A percentile compares a stretch with the other conserved stretches of the same genome.
Evolutionary conservation across 331 rosid genomes (phyloP).

Genomic region (Acacia concinna): DNA sequence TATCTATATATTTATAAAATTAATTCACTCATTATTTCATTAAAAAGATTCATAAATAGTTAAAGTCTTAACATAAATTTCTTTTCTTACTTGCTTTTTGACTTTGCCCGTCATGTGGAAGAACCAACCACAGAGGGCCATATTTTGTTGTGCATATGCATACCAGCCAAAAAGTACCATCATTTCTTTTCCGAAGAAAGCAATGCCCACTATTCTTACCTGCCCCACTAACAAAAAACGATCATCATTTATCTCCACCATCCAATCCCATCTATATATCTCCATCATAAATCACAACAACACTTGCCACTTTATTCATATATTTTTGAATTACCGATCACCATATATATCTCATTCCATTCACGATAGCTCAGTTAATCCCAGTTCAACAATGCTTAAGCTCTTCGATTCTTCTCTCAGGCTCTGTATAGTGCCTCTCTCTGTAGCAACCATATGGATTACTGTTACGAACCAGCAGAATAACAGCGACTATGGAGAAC

Average conservation of each 20-base stretch:
- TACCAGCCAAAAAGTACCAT: conserved; percentile 25
- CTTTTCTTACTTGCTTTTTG: too few relatives aligned
- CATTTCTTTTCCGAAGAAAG: conserved; percentile 25
- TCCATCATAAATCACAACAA: neutral
- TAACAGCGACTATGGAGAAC: conserved; percentile 55
- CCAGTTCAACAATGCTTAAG: conserved; percentile 41
- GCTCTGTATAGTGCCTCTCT: conserved; percentile 63
- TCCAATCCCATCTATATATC: neutral
- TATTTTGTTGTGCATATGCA: neutral
- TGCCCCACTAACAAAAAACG: conserved; percentile 36
- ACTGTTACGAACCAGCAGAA: conserved; percentile 73
- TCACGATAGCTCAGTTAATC: conserved; percentile 19
- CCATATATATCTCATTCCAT: conserved; percentile 1
- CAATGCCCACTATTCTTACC: conserved; percentile 52
- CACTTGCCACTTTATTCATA: neutral
- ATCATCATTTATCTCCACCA: neutral
- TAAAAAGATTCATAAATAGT: neutral
- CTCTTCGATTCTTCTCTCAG: conserved; percentile 61
- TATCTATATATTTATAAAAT: neutral
- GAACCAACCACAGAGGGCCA: neutral
- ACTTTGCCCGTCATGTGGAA: neutral
- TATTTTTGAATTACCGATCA: neutral
- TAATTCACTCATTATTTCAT: neutral
- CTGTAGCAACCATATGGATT: conserved; percentile 66
- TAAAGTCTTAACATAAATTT: neutral